phyloP scores from a whole-genome alignment of 352 stramenopile species.

The Phytophthora uliginosa region DNA sequence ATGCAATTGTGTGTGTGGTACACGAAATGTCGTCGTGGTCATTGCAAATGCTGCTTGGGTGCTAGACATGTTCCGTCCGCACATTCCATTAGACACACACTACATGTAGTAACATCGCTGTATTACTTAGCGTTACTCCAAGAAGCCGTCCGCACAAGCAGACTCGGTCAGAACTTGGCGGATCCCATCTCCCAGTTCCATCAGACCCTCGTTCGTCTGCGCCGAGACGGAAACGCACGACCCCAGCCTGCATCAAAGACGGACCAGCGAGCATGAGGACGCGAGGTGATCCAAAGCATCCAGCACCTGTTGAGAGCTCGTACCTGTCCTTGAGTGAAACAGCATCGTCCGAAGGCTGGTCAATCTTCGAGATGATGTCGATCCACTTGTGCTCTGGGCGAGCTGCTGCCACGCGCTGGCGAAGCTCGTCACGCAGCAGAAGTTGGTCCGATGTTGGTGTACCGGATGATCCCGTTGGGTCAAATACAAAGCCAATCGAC shows the following conservation, averaged over 20 bases:
- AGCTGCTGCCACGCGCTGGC: slow-evolving; percentile 46
- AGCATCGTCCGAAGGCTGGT: slow-evolving; percentile 63
- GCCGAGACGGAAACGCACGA: slow-evolving; percentile 61
- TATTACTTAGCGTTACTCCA: slow-evolving; percentile 23
- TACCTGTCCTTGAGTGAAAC: slow-evolving; percentile 49
- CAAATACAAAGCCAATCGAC: slow-evolving; percentile 90
- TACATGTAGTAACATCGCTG: background rate
- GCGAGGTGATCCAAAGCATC: background rate
- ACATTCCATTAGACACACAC: background rate
- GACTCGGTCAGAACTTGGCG: slow-evolving; percentile 56
- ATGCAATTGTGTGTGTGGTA: background rate
- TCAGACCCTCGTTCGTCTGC: slow-evolving; percentile 82
- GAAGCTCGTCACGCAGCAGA: slow-evolving; percentile 79
- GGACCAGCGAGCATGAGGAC: background rate
- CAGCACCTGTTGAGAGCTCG: background rate
- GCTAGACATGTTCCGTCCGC: too few species aligned
- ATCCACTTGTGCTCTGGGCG: slow-evolving; percentile 75
- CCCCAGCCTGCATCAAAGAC: slow-evolving; percentile 33
- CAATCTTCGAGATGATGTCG: slow-evolving; percentile 90
- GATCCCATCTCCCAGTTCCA: slow-evolving; percentile 66
- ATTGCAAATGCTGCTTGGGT: too few species aligned
- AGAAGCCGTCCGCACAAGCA: slow-evolving; percentile 18
- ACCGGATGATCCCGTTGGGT: slow-evolving; percentile 76
- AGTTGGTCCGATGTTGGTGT: slow-evolving; percentile 73
- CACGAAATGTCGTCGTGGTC: background rate